Percentiles rank a stretch among this genome's conserved stretches.
phyloP scores from a whole-genome alignment of 2,329 filamentous ascomycete species.

The Thermothelomyces thermophilus region DNA sequence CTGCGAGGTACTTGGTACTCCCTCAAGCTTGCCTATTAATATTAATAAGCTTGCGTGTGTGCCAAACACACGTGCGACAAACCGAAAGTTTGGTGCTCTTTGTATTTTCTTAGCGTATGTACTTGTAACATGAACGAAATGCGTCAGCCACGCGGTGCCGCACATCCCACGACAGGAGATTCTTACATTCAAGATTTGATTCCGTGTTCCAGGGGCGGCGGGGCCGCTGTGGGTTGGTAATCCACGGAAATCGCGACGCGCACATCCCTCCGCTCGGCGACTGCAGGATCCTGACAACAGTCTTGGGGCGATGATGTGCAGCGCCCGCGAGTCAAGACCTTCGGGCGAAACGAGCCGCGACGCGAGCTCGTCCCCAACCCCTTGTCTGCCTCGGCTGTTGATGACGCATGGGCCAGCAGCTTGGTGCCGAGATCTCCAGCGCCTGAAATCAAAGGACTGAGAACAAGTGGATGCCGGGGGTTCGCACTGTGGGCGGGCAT shows the following conservation, averaged over 20 bases:
- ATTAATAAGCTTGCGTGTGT: too few species aligned
- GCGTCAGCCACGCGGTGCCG: slow-evolving; percentile 2
- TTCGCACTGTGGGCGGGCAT: slow-evolving; percentile 19
- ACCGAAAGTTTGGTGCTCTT: not conserved
- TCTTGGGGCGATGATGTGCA: slow-evolving; percentile 26
- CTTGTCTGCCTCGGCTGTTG: slow-evolving; percentile 23
- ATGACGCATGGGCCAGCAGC: slow-evolving; percentile 15
- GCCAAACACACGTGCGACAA: not conserved
- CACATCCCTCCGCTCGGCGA: not conserved
- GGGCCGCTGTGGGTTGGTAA: slow-evolving; percentile 2
- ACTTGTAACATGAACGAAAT: too few species aligned
- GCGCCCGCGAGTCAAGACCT: slow-evolving; percentile 25
- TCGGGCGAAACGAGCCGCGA: slow-evolving; percentile 21
- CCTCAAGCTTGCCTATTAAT: not conserved
- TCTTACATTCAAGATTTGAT: not conserved
- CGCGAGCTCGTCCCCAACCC: slow-evolving; percentile 15
- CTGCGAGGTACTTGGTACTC: too few species aligned
- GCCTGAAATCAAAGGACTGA: slow-evolving; percentile 2
- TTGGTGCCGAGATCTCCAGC: slow-evolving; percentile 17
- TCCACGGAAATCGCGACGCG: slow-evolving; percentile 4
- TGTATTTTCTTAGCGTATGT: too few species aligned
- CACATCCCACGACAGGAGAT: not conserved
- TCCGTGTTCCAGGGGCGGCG: not conserved
- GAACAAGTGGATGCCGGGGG: not conserved
- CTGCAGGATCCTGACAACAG: slow-evolving; percentile 11